Conservation (phyloP, 306 rosid genomes). For the Cucurbita maxima region DNA sequence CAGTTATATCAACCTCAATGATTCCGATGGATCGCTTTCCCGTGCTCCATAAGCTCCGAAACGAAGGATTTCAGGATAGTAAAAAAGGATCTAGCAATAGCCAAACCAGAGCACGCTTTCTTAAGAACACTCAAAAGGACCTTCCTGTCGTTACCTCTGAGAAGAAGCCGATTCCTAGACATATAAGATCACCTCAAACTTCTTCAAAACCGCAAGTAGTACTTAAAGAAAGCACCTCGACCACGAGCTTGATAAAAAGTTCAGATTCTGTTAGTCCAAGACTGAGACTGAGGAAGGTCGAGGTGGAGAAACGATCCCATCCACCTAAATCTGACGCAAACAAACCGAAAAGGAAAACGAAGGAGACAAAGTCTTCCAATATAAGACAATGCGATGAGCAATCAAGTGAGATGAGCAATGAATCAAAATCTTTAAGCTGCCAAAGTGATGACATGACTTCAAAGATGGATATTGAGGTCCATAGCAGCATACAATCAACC, state of each 20-base stretch:
- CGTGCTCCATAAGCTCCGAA: slow-evolving; percentile 20
- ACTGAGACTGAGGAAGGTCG: slow-evolving; percentile 59
- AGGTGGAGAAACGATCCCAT: slow-evolving; percentile 54
- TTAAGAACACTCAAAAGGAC: slow-evolving; percentile 25
- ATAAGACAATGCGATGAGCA: slow-evolving; percentile 40
- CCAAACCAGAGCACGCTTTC: slow-evolving; percentile 28
- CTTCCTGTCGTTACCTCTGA: slow-evolving; percentile 32
- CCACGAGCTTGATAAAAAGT: slow-evolving; percentile 30
- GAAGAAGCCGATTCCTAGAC: slow-evolving; percentile 32
- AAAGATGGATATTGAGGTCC: slow-evolving; percentile 38
- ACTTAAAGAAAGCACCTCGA: slow-evolving; percentile 22
- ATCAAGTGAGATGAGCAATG: slow-evolving; percentile 52
- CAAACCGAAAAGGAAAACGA: slow-evolving; percentile 41
- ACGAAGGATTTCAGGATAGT: slow-evolving; percentile 15
- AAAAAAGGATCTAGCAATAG: slow-evolving; percentile 25
- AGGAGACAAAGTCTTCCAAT: slow-evolving; percentile 25
- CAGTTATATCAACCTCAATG: slow-evolving; percentile 32
- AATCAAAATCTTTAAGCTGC: slow-evolving; percentile 38
- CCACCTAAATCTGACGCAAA: slow-evolving; percentile 44
- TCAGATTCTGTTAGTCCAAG: slow-evolving; percentile 70
- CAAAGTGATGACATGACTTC: slow-evolving; percentile 48
- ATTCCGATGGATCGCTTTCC: slow-evolving; percentile 34
- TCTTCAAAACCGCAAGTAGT: slow-evolving; percentile 32
- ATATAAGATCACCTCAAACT: slow-evolving; percentile 25
- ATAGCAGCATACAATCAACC: slow-evolving; percentile 22